A percentile compares a stretch with the other conserved stretches of the same genome.
phyloP scores from a whole-genome alignment of 768 basidiomycete species.

The Auricularia heimuer region DNA sequence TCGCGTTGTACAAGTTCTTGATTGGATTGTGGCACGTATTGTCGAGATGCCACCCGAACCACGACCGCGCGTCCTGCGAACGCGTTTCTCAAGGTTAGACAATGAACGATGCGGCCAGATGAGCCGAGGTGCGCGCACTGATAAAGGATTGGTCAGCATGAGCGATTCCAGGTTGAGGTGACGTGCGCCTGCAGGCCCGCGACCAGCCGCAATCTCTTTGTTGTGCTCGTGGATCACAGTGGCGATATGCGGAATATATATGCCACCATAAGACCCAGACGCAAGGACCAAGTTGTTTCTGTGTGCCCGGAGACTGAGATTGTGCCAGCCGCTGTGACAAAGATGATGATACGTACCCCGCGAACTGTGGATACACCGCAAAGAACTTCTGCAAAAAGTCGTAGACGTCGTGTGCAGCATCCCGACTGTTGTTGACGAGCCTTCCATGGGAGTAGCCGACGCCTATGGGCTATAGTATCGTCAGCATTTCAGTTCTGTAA shows the following conservation, averaged over 20 bases:
- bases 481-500: neutral
- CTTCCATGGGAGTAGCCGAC: slow-evolving; percentile 27
- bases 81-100: neutral
- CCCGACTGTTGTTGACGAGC: slow-evolving; percentile 23
- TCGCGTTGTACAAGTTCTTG: slow-evolving; percentile 21
- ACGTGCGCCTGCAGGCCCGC: slow-evolving; percentile 12
- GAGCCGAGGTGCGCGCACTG: slow-evolving; percentile 5
- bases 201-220: slow-evolving; percentile 14
- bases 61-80: slow-evolving; percentile 18
- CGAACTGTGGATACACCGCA: slow-evolving; percentile 16
- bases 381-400: slow-evolving; percentile 29
- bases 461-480: slow-evolving; percentile 19
- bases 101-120: neutral
- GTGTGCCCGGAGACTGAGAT: neutral
- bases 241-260: slow-evolving; percentile 27
- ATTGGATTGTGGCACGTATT: slow-evolving; percentile 17
- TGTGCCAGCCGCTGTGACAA: too few relatives aligned
- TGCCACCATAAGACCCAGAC: slow-evolving; percentile 27
- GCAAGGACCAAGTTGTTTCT: slow-evolving; percentile 18
- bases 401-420: slow-evolving; percentile 24
- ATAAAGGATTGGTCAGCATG: slow-evolving; percentile 22
- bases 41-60: slow-evolving; percentile 23
- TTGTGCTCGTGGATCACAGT: slow-evolving; percentile 27
- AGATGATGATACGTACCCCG: too few relatives aligned
- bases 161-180: slow-evolving; percentile 26